Base-by-base conservation (phyloP, 371 early-diverging fungal species). In the Batkoa obscura region DNA sequence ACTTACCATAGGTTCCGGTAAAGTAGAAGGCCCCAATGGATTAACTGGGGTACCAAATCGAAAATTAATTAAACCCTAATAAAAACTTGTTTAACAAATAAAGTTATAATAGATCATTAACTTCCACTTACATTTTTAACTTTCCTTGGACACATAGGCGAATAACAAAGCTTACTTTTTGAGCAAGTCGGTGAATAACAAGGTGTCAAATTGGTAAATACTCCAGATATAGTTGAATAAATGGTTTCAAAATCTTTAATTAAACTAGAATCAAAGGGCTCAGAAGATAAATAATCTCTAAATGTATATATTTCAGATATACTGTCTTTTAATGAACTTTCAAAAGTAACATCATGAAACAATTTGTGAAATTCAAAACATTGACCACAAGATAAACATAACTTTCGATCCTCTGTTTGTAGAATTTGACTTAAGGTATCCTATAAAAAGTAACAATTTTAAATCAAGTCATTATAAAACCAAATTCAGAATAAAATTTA, bases 161-260 rank as follows among this genome's bases (percentile, higher is more conserved):
- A 83, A 72, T 92, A 92, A 66, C 92, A 92, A 2, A 83, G 64
- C 41, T 64, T 75, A 30, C 81, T 83, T n/a, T 72, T 65, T 1
- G 86, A 71, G 64, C 94, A 94, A 0, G 90, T 91, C 0, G 92
- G 88, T 30, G 90, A 81, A 66, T 91, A 93, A 64, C 94, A 94
- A 46, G 83, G 82, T 0, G 91, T 83, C 57, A 91, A 67, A 10
- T 83, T 66, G 0, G 88, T 86, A 66, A 90, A 91, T 0, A 93
- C 83, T 33, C 94, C 93, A 57, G 76, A 81, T 35, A 38, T 49
- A 54, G 50, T 58, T 56, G 33, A 34, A n/a, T n/a, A n/a, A 48
- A 33, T 52, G 50, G 12, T 58, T 51, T 42, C 57, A 53, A 53
- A 60, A 56, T 36, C 51, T 60, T 30, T 61, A 60, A 9, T 60